phyloP scores from a whole-genome alignment of 257 asterid genomes.

The Solanum lycopersicoides region DNA sequence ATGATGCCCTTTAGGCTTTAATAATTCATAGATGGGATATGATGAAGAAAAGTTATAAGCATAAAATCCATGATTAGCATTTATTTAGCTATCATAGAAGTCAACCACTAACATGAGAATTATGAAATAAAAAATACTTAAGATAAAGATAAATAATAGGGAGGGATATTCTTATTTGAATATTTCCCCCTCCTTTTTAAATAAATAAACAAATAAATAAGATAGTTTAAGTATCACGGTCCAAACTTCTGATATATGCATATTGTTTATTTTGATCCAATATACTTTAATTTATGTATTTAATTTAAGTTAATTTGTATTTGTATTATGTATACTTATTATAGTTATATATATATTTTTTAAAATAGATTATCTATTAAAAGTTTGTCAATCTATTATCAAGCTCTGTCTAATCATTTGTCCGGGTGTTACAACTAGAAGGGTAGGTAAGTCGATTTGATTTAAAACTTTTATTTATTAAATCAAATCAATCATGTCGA shows the following conservation, averaged over 20 bases:
- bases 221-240: background rate
- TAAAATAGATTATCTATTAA: background rate
- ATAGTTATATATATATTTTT: background rate
- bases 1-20: background rate
- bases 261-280: background rate
- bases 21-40: background rate
- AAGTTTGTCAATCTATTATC: background rate
- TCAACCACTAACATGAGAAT: background rate
- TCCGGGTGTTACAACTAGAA: no score
- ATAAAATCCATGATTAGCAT: background rate
- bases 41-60: background rate
- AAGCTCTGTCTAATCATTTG: background rate
- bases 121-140: background rate
- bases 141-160: background rate
- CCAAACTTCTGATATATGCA: background rate
- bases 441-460: background rate
- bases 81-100: background rate
- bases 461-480: background rate
- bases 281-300: background rate
- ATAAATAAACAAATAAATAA: no score
- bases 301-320: background rate
- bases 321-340: background rate
- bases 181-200: background rate
- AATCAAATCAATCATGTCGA: background rate
- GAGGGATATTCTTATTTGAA: background rate